These are phyloP conservation scores for Globisporangium acanthophoron DNA, from an alignment of 352 stramenopile species.

Conservation along the genomic window DNA sequence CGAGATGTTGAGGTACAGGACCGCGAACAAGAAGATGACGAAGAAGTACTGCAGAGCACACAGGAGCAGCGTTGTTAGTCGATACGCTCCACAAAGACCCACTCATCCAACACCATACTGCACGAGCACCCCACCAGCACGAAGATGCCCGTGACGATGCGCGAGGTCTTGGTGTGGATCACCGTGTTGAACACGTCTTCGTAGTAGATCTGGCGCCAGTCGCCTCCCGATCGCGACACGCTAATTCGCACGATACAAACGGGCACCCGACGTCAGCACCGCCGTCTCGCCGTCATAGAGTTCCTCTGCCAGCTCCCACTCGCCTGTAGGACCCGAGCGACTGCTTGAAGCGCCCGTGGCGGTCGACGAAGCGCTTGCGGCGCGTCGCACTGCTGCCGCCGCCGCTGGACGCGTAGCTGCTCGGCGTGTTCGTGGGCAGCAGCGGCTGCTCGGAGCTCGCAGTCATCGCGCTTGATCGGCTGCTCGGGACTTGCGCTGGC, in stretches of 20 bases:
- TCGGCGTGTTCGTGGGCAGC: conserved; percentile 15
- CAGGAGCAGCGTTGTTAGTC: not conserved
- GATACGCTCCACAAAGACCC: not conserved
- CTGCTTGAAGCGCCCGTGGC: conserved; percentile 56
- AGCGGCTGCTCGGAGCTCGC: conserved; percentile 24
- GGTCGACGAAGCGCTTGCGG: conserved; percentile 53
- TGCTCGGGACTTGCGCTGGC: not conserved
- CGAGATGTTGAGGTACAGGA: conserved; percentile 72
- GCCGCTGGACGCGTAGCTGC: conserved; percentile 4
- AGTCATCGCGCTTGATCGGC: conserved; percentile 6
- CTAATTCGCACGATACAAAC: not conserved
- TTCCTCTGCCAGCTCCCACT: conserved; percentile 3
- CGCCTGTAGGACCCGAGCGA: conserved; percentile 69
- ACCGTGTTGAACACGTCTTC: conserved; percentile 85
- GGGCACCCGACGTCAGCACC: not conserved
- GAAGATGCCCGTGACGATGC: conserved; percentile 78
- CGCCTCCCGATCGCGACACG: conserved; percentile 54
- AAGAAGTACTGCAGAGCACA: conserved; percentile 55
- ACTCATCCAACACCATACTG: not conserved
- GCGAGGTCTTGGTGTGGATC: conserved; percentile 81
- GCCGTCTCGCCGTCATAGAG: not conserved
- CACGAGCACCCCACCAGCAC: conserved; percentile 30
- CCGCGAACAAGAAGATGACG: conserved; percentile 75
- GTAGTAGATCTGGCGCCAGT: conserved; percentile 83
- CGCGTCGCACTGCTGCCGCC: conserved; percentile 3